Percentiles rank a stretch among this genome's conserved stretches.
phyloP scores from a whole-genome alignment of 2,329 filamentous ascomycete species.

The Hypoxylon sp. region DNA sequence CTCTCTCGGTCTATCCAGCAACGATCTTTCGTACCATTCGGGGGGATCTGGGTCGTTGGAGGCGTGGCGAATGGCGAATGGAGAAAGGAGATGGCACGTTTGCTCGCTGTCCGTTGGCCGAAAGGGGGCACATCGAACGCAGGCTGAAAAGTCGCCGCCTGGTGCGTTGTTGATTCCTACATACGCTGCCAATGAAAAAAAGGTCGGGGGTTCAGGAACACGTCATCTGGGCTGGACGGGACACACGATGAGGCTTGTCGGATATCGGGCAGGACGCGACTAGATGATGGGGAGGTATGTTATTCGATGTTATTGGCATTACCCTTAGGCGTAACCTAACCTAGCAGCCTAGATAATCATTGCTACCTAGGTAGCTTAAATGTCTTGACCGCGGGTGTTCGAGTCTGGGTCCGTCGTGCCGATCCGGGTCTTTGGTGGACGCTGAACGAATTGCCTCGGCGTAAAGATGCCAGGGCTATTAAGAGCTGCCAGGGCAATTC shows the following conservation, averaged over 20 bases:
- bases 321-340: too few relatives aligned
- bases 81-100: conserved; percentile 16
- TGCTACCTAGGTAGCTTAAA: not conserved
- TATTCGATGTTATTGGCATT: too few relatives aligned
- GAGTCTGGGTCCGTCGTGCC: conserved; percentile 7
- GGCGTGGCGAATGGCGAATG: conserved; percentile 25
- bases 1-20: conserved; percentile 11
- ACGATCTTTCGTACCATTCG: conserved; percentile 19
- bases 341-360: too few relatives aligned
- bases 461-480: conserved; percentile 4
- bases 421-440: conserved; percentile 18
- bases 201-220: conserved; percentile 21
- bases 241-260: conserved; percentile 8
- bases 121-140: conserved; percentile 17
- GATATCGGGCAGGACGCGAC: conserved; percentile 6
- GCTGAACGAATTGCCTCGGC: conserved; percentile 31
- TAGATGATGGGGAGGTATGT: conserved; percentile 2
- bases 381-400: conserved; percentile 1
- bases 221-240: conserved; percentile 27
- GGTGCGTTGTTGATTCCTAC: conserved; percentile 27
- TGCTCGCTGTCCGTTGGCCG: conserved; percentile 9
- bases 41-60: conserved; percentile 12
- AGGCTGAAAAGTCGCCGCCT: conserved; percentile 27
- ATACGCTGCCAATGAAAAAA: conserved; percentile 35
- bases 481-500: not conserved